phyloP scores from a whole-genome alignment of 805 yeast genomes.

The Saccharomyces cerevisiae region DNA sequence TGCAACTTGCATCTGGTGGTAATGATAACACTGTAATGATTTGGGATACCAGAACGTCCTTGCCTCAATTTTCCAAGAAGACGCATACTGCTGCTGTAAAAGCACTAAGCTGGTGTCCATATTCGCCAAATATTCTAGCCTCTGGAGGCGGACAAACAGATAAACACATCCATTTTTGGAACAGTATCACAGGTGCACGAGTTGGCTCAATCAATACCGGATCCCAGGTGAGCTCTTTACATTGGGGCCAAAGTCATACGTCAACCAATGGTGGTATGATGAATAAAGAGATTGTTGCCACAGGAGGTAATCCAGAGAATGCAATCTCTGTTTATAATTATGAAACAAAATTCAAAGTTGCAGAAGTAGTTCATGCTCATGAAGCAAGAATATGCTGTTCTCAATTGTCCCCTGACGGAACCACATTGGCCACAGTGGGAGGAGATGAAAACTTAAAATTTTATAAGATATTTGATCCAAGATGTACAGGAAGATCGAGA shows the following conservation, averaged over 20 bases:
- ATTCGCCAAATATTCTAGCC: slow-evolving; percentile 72
- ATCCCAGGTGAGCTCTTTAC: slow-evolving; percentile 86
- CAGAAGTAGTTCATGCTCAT: slow-evolving; percentile 80
- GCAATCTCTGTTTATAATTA: slow-evolving; percentile 76
- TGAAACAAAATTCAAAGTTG: slow-evolving; percentile 79
- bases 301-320: slow-evolving; percentile 90
- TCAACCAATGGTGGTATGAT: slow-evolving; percentile 21
- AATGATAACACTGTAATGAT: slow-evolving; percentile 88
- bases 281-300: slow-evolving; percentile 69
- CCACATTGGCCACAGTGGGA: slow-evolving; percentile 87
- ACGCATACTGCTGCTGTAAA: slow-evolving; percentile 91
- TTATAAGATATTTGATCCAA: slow-evolving; percentile 77
- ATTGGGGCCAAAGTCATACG: slow-evolving; percentile 62
- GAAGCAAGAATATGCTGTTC: slow-evolving; percentile 80
- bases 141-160: slow-evolving; percentile 96
- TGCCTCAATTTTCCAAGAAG: slow-evolving; percentile 67
- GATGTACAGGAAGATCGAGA: slow-evolving; percentile 32
- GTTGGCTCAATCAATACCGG: slow-evolving; percentile 84
- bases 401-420: slow-evolving; percentile 80
- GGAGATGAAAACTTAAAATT: slow-evolving; percentile 94
- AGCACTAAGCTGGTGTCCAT: slow-evolving; percentile 92
- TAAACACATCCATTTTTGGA: slow-evolving; percentile 88
- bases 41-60: slow-evolving; percentile 74
- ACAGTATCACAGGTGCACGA: slow-evolving; percentile 80
- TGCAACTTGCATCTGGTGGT: slow-evolving; percentile 84